Evolutionary conservation across 352 stramenopile genomes (phyloP), one percentile per base, ranked within the genome.

Genomic region (Blastocystis sp.): DNA sequence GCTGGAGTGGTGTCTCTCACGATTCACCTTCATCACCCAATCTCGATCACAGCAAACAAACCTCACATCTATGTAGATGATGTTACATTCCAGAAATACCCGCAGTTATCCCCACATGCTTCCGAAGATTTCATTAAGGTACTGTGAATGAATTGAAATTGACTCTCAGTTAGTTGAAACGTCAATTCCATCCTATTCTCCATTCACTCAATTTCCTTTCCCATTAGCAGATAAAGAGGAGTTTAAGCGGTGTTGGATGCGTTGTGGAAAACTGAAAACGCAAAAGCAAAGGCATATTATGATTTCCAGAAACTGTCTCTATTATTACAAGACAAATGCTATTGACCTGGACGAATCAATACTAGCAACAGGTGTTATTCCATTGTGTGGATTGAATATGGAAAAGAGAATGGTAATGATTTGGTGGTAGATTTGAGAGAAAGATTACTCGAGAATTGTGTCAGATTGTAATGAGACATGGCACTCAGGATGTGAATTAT

Each of bases 231-330:
- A 3, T 32, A 32, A 61, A 32, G 54, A 32, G 12, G 27, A n/a
- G 12, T 61, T 61, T 12, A n/a, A n/a, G 12, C 54, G 54, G 12
- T 83, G 71, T 29, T 54, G 71, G 19, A 83, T 83, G 49, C 71
- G 71, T 16, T 66, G 71, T 43, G 71, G 71, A 14, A 83, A 83
- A 67, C 27, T 83, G 71, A 83, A 83, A 29, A 29, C 42, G 9
- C 58, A 54, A 54, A 83, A 83, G 19, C 24, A 39, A 27, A 14
- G 71, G 7, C 65, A 65, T 56, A 42, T 83, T n/a, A 19, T 35
- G n/a, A 65, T 83, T 59, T 83, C 71, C 46, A 4, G 71, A 9
- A 83, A 83, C 49, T 83, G 71, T 42, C 71, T 83, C 29, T 83
- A 83, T 42, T 83, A 83, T 56, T 83, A 66, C 49, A 51, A 66